Percentiles rank a stretch among this genome's conserved stretches.
Evolutionary conservation across 2,329 filamentous ascomycete genomes (phyloP).

Genomic region (Cadophora luteo-olivacea): DNA sequence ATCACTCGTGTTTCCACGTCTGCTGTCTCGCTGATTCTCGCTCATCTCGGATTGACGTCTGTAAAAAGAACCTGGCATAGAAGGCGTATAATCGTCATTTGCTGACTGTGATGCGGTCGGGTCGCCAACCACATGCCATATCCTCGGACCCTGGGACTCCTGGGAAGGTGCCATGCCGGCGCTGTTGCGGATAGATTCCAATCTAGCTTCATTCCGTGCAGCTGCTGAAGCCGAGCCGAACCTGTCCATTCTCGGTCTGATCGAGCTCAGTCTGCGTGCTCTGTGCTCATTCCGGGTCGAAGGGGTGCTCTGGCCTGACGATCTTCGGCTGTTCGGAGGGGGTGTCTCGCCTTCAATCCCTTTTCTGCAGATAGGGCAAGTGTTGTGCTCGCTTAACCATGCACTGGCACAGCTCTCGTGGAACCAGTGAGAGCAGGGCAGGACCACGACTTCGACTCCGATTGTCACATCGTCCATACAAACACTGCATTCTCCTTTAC

Average conservation of each 20-base stretch:
- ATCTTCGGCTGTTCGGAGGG: slow-evolving; percentile 28
- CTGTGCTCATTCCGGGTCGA: slow-evolving; percentile 30
- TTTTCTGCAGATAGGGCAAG: slow-evolving; percentile 81
- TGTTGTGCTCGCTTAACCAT: slow-evolving; percentile 91
- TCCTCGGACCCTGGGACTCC: slow-evolving; percentile 23
- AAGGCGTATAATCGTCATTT: slow-evolving; percentile 15
- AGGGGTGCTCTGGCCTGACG: slow-evolving; percentile 28
- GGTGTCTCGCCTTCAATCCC: slow-evolving; percentile 39
- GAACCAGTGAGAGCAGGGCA: slow-evolving; percentile 95
- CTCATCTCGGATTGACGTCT: slow-evolving; percentile 32
- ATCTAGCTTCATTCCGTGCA: slow-evolving; percentile 40
- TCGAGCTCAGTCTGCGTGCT: slow-evolving; percentile 31
- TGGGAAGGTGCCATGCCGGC: slow-evolving; percentile 33
- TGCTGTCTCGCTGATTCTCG: slow-evolving; percentile 28
- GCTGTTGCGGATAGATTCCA: slow-evolving; percentile 39
- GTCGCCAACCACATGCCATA: slow-evolving; percentile 24
- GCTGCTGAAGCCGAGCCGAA: slow-evolving; percentile 3
- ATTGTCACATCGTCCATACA: slow-evolving; percentile 86
- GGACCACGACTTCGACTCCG: slow-evolving; percentile 74
- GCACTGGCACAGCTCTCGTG: slow-evolving; percentile 81
- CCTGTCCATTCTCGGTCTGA: slow-evolving; percentile 23
- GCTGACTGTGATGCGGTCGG: not conserved
- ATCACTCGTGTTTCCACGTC: slow-evolving; percentile 37
- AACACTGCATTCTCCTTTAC: slow-evolving; percentile 86
- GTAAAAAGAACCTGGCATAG: slow-evolving; percentile 32